Conservation (phyloP, 208 protist genomes). For the Phytomonas sp. region DNA sequence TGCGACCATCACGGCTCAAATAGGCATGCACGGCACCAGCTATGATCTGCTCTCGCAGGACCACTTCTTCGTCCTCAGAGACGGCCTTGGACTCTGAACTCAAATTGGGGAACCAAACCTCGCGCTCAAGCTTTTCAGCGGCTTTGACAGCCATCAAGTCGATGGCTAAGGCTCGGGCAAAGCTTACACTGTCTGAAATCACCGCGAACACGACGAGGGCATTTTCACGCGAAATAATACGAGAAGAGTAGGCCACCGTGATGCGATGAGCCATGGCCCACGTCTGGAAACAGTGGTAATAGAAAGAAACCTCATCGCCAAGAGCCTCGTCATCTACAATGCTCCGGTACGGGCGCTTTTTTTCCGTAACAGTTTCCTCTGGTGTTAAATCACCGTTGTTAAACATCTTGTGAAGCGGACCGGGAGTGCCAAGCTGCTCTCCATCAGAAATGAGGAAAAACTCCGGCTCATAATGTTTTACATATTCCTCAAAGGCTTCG, state of each 20-base stretch:
- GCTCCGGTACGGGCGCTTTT: slow-evolving; percentile 44
- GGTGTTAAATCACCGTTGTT: slow-evolving; percentile 21
- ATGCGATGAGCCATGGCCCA: slow-evolving; percentile 57
- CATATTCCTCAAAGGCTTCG: slow-evolving; percentile 47
- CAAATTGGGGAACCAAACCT: slow-evolving; percentile 29
- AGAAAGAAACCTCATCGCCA: slow-evolving; percentile 53
- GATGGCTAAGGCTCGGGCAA: slow-evolving; percentile 52
- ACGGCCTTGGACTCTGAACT: slow-evolving; percentile 24
- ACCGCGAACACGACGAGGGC: slow-evolving; percentile 78
- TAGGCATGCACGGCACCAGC: slow-evolving; percentile 56
- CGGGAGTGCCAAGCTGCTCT: slow-evolving; percentile 67
- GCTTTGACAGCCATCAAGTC: slow-evolving; percentile 7
- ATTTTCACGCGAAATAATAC: slow-evolving; percentile 79
- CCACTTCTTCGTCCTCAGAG: slow-evolving; percentile 32
- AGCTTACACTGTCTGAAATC: slow-evolving; percentile 43
- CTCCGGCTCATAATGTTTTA: slow-evolving; percentile 65
- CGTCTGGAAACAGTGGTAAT: slow-evolving; percentile 72
- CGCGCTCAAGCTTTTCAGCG: slow-evolving; percentile 27
- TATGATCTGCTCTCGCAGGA: slow-evolving; percentile 57
- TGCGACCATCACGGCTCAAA: slow-evolving; percentile 16
- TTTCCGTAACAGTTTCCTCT: slow-evolving; percentile 2
- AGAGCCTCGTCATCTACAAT: slow-evolving; percentile 60
- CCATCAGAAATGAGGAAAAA: slow-evolving; percentile 85
- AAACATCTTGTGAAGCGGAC: slow-evolving; percentile 47
- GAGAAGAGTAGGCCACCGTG: slow-evolving; percentile 78